phyloP scores from a whole-genome alignment of 345 rosid species.

The Punica granatum region DNA sequence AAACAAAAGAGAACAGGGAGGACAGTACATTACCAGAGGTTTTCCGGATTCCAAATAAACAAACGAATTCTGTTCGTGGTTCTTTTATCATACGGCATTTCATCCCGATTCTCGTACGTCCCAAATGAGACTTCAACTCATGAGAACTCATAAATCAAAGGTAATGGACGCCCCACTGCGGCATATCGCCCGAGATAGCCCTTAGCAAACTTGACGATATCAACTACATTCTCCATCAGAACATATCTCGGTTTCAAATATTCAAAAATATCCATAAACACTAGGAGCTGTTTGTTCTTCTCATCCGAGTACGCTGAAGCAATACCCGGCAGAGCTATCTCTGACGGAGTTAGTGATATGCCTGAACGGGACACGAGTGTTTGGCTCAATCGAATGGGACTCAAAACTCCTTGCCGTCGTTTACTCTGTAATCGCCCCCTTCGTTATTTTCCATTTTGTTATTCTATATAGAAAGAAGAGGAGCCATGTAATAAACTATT shows the following conservation, averaged over 20 bases:
- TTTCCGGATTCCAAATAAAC: not conserved
- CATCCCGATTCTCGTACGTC: not conserved
- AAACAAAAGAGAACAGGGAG: not conserved
- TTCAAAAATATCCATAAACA: constrained; percentile 56
- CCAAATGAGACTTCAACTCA: not conserved
- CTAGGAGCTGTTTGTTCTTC: constrained; percentile 39
- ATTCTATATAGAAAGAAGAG: too few species aligned
- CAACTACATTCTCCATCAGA: constrained; percentile 75
- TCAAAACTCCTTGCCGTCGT: too few species aligned
- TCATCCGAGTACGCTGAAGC: constrained; percentile 22
- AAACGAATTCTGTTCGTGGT: not conserved
- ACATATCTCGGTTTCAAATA: constrained; percentile 47
- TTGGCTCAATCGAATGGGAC: too few species aligned
- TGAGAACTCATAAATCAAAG: not conserved
- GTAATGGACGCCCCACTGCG: constrained; percentile 33
- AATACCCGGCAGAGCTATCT: too few species aligned
- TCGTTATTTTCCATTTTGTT: too few species aligned
- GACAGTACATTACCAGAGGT: not conserved
- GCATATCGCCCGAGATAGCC: constrained; percentile 59
- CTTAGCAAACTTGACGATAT: constrained; percentile 40
- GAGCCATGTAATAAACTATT: too few species aligned
- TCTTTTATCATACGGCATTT: not conserved
- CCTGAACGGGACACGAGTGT: too few species aligned
- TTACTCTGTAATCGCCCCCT: too few species aligned
- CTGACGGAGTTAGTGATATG: too few species aligned